Conservation (phyloP, 2,329 filamentous ascomycete species). For the Aspergillus sp. region DNA sequence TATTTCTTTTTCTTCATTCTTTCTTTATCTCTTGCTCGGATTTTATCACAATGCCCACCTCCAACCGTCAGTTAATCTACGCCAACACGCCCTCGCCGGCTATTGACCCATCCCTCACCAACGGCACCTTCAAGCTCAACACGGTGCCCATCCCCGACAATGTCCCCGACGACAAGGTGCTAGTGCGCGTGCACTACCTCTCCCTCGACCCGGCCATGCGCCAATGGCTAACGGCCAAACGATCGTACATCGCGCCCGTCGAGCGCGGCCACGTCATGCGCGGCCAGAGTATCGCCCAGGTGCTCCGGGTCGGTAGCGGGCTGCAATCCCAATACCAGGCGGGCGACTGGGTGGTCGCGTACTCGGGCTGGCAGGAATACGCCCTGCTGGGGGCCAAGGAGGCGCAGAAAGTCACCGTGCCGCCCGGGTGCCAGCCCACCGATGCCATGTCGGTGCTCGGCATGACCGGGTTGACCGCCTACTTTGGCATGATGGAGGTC, state of each 20-base stretch:
- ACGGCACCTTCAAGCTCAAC: slow-evolving; percentile 36
- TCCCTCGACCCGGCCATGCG: slow-evolving; percentile 76
- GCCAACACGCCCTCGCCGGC: slow-evolving; percentile 33
- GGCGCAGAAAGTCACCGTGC: slow-evolving; percentile 46
- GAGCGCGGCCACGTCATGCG: slow-evolving; percentile 69
- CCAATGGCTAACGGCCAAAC: slow-evolving; percentile 62
- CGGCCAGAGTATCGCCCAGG: slow-evolving; percentile 58
- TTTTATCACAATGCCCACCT: slow-evolving; percentile 19
- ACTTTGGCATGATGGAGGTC: slow-evolving; percentile 70
- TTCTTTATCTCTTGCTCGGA: background rate
- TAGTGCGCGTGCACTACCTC: slow-evolving; percentile 62
- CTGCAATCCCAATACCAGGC: slow-evolving; percentile 27
- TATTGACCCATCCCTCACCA: slow-evolving; percentile 35
- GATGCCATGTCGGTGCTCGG: slow-evolving; percentile 65
- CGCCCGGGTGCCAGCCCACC: slow-evolving; percentile 50
- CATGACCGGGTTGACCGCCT: slow-evolving; percentile 71
- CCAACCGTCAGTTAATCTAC: slow-evolving; percentile 39
- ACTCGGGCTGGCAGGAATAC: slow-evolving; percentile 66
- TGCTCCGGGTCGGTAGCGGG: slow-evolving; percentile 56
- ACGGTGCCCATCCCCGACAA: slow-evolving; percentile 26
- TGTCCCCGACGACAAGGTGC: slow-evolving; percentile 56
- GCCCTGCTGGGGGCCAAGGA: slow-evolving; percentile 57
- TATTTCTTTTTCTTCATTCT: background rate
- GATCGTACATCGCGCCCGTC: slow-evolving; percentile 68
- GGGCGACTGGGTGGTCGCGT: slow-evolving; percentile 53